Evolutionary conservation across 2,329 filamentous ascomycete genomes (phyloP).

Genomic region (Gnomoniopsis sp.): DNA sequence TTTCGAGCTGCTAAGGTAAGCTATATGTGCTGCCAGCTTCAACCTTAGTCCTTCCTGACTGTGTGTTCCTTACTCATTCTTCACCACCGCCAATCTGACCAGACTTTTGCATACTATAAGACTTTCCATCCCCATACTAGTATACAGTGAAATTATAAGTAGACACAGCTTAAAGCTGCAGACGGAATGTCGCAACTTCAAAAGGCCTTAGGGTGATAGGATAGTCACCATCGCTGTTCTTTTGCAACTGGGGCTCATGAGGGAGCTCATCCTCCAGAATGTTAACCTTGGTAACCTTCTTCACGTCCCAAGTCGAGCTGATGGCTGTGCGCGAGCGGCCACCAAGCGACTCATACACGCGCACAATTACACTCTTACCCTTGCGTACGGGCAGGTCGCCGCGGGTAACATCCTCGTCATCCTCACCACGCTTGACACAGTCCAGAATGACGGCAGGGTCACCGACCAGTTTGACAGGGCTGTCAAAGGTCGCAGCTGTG

Average conservation of each 20-base stretch:
- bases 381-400: slow-evolving; percentile 61
- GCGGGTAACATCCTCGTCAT: slow-evolving; percentile 70
- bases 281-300: slow-evolving; percentile 79
- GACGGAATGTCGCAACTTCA: slow-evolving; percentile 78
- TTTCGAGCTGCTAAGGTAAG: too few species aligned
- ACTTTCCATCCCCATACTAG: not conserved
- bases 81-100: too few species aligned
- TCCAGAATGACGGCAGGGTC: slow-evolving; percentile 73
- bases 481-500: slow-evolving; percentile 24
- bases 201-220: slow-evolving; percentile 70
- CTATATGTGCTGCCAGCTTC: too few species aligned
- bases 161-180: slow-evolving; percentile 43
- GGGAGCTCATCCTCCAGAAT: slow-evolving; percentile 68
- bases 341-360: slow-evolving; percentile 86
- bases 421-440: slow-evolving; percentile 88
- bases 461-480: slow-evolving; percentile 65
- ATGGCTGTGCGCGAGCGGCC: slow-evolving; percentile 73
- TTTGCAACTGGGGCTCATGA: slow-evolving; percentile 62
- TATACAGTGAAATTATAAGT: not conserved
- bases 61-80: too few species aligned
- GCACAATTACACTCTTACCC: slow-evolving; percentile 76
- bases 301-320: slow-evolving; percentile 64
- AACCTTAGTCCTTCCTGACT: too few species aligned
- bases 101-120: too few species aligned
- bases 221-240: slow-evolving; percentile 48